Evolutionary conservation across 2,329 filamentous ascomycete genomes (phyloP), one percentile per base, ranked within the genome.

Genomic region (Sporothrix euskadiensis): DNA sequence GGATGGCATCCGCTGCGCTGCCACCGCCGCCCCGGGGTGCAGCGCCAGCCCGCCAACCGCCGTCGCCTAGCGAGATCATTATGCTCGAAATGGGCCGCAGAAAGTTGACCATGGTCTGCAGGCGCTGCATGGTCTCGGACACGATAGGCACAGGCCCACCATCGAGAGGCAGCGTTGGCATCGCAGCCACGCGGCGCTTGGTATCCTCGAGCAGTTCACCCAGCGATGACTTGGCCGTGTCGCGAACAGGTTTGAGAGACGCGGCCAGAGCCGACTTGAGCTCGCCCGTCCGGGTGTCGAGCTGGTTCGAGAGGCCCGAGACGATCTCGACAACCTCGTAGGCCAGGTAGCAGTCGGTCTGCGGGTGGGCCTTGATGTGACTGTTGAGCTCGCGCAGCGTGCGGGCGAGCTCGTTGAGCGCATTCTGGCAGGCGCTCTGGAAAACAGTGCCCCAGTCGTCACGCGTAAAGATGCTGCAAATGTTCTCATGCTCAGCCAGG

Each of bases 301-400:
- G 84, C 54, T 91, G 90, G 73, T 90, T 91, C 2, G 94, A 94
- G 66, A 97, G 86, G 14, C 88, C 88, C 0, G 93, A 92, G 65
- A 98, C 89, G 74, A 98, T 93, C 78, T 97, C 95, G 44, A 97
- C 93, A 44, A 98, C 93, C 80, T 99, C 96, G 80, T 97, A 99
- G 8, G 94, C 94, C 68, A 99, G 87, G 80, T 93, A 98, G 82
- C 95, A 98, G 81, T 99, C 96, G 0, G 94, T 97, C 77, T 90
- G 88, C 54, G 98, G 84, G 79, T 98, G 94, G 56, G 88, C 85
- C 80, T 94, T 94, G 81, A 98, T 94, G 79, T 98, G 94, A 69
- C 89, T 87, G 81, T 98, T 98, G 44, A 99, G 86, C 79, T 98
- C 95, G 39, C 92, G 89, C 71, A 98, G 82, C 0, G 96, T 98